Conservation (phyloP, 345 rosid species). For the rapeseed (Brassica napus) region DNA sequence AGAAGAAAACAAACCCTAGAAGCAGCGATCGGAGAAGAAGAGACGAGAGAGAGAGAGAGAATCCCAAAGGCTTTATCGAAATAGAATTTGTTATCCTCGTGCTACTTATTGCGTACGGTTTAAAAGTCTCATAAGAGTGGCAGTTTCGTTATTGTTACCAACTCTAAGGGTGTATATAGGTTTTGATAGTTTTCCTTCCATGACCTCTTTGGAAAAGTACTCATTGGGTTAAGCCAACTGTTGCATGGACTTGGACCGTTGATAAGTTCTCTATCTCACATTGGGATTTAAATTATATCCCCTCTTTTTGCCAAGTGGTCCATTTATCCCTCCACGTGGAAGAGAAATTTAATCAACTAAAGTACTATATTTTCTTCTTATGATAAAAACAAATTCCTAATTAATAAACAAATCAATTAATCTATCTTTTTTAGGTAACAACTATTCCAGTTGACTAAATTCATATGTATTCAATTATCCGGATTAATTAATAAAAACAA, state of each 20-base stretch:
- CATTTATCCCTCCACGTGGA: slow-evolving; percentile 26
- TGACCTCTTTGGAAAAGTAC: slow-evolving; percentile 22
- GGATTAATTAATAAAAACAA: background rate
- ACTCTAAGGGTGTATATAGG: background rate
- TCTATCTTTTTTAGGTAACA: background rate
- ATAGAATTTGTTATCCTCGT: background rate
- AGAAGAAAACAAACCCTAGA: slow-evolving; percentile 19
- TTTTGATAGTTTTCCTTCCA: background rate
- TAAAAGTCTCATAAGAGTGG: slow-evolving; percentile 29
- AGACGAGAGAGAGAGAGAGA: slow-evolving; percentile 1
- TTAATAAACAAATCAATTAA: background rate
- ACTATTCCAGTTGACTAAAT: background rate
- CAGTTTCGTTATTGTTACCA: background rate
- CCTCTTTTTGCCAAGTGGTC: slow-evolving; percentile 11
- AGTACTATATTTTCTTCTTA: too few relatives aligned
- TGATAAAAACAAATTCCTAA: background rate
- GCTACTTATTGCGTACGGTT: slow-evolving; percentile 27
- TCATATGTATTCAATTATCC: background rate
- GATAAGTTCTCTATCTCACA: background rate
- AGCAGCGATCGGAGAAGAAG: slow-evolving; percentile 32
- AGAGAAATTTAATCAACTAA: background rate
- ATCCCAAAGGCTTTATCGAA: background rate
- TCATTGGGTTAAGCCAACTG: slow-evolving; percentile 14
- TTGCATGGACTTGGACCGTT: slow-evolving; percentile 32
- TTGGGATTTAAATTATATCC: background rate